These are phyloP conservation scores for Saccharomycopsis synnaedendra DNA, from an alignment of 805 yeast genomes.

Conservation along the genomic window DNA sequence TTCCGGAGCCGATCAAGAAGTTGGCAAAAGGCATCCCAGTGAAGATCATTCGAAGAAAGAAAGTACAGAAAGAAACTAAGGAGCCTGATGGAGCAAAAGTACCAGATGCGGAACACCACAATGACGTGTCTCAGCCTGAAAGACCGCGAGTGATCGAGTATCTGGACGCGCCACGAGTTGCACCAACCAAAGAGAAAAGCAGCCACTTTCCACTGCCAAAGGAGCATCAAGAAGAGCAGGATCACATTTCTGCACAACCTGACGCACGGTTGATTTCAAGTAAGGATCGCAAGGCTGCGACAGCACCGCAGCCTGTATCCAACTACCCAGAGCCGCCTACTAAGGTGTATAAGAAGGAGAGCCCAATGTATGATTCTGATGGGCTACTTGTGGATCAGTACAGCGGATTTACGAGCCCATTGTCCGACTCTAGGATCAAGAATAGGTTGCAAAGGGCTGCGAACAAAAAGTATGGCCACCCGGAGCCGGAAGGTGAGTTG, in stretches of 20 bases:
- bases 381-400: constrained; percentile 4
- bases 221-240: neutral
- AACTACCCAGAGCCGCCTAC: constrained; percentile 9
- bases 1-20: too few relatives aligned
- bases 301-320: constrained; percentile 3
- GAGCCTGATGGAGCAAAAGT: too few relatives aligned
- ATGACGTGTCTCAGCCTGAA: too few relatives aligned
- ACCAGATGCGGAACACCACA: too few relatives aligned
- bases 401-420: constrained; percentile 17
- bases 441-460: neutral
- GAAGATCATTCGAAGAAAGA: too few relatives aligned
- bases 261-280: constrained; percentile 2
- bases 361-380: constrained; percentile 5
- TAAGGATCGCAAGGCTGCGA: neutral
- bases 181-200: too few relatives aligned
- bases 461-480: neutral
- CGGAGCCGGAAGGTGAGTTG: neutral
- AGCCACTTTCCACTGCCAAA: too few relatives aligned
- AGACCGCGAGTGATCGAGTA: too few relatives aligned
- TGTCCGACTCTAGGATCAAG: constrained; percentile 11
- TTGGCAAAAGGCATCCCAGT: too few relatives aligned
- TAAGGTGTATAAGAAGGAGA: constrained; percentile 8
- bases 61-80: too few relatives aligned
- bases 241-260: neutral
- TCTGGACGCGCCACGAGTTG: too few relatives aligned